phyloP scores from a whole-genome alignment of 192 early-diverging fungal genomes.

The Phycomyces nitens region DNA sequence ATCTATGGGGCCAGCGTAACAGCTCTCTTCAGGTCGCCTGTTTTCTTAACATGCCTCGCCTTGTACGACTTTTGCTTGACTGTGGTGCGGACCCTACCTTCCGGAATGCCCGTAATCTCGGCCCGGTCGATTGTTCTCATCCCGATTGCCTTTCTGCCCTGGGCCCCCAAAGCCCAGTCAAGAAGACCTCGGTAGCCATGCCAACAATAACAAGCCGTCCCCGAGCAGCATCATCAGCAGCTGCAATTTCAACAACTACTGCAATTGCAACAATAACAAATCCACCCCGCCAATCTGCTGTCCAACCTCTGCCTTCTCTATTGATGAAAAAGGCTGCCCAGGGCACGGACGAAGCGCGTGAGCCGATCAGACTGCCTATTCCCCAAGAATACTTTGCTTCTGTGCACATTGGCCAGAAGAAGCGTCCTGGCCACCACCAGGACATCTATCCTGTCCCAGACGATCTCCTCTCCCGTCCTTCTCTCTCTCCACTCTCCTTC shows the following conservation, averaged over 20 bases:
- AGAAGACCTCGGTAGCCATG: neutral
- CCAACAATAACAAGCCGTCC: neutral
- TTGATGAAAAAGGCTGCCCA: neutral
- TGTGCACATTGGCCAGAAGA: neutral
- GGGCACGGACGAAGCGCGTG: neutral
- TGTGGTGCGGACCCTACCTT: slow-evolving; percentile 57
- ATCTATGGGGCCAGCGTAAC: slow-evolving; percentile 9
- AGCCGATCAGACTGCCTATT: neutral
- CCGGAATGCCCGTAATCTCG: slow-evolving; percentile 40
- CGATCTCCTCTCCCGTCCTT: neutral
- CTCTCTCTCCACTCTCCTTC: slow-evolving; percentile 7
- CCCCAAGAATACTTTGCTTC: neutral
- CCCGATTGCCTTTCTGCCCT: neutral
- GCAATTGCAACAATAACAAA: neutral
- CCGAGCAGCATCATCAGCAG: neutral
- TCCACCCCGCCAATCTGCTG: neutral
- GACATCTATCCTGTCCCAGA: neutral
- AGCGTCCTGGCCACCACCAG: neutral
- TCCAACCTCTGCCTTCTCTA: neutral
- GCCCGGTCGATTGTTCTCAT: slow-evolving; percentile 18
- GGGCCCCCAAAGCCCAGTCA: neutral
- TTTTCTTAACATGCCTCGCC: slow-evolving; percentile 13
- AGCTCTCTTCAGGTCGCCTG: slow-evolving; percentile 12
- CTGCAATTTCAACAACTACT: neutral
- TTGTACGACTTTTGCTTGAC: slow-evolving; percentile 54